Evolutionary conservation across 176 grass and related monocot genomes (phyloP).

Genomic region (Oryza longistaminata): DNA sequence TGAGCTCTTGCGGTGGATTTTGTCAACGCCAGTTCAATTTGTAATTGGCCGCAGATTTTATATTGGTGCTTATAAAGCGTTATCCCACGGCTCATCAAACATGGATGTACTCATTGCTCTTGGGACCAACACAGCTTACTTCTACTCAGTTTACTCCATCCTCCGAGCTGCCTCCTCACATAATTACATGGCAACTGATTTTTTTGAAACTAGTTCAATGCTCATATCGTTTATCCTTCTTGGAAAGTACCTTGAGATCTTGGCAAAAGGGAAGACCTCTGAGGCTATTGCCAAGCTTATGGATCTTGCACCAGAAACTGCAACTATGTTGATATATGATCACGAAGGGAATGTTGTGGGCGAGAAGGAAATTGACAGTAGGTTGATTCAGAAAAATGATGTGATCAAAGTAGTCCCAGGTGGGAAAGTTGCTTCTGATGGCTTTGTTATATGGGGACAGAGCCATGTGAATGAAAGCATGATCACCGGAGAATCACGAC

Average conservation of each 20-base stretch:
- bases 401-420: constrained; percentile 89
- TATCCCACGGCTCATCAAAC: constrained; percentile 75
- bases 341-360: constrained; percentile 56
- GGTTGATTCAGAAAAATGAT: constrained; percentile 97
- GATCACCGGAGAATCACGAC: constrained; percentile 86
- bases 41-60: constrained; percentile 89
- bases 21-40: constrained; percentile 94
- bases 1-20: constrained; percentile 82
- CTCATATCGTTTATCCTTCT: constrained; percentile 96
- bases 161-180: constrained; percentile 73
- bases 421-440: constrained; percentile 90
- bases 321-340: constrained; percentile 63
- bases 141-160: constrained; percentile 87
- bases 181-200: constrained; percentile 74
- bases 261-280: constrained; percentile 96
- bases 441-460: constrained; percentile 91
- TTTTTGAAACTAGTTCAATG: constrained; percentile 99
- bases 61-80: constrained; percentile 76
- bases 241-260: constrained; percentile 95
- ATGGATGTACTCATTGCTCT: constrained; percentile 98
- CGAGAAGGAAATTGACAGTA: constrained; percentile 85
- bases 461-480: constrained; percentile 99
- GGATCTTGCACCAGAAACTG: constrained; percentile 86
- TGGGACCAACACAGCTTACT: constrained; percentile 89
- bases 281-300: constrained; percentile 95